Percentiles rank a stretch among this genome's conserved stretches.
Conservation (phyloP, 106 monocot genomes). For the Allium cepa region DNA sequence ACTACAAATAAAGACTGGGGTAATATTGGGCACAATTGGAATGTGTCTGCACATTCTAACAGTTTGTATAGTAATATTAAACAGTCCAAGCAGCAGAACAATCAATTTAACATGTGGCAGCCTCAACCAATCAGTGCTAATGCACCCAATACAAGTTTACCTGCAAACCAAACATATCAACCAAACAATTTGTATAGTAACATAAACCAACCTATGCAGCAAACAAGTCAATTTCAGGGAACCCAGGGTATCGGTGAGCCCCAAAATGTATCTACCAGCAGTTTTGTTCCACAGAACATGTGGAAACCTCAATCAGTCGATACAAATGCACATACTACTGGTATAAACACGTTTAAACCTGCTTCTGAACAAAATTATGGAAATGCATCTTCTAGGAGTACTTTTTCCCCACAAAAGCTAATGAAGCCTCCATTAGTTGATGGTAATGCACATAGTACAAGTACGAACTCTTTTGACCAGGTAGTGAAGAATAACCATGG, state of each 20-base stretch:
- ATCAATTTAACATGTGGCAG: too few relatives aligned
- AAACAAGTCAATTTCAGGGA: background rate
- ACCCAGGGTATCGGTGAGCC: constrained; percentile 10
- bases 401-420: constrained; percentile 13
- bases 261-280: constrained; percentile 17
- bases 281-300: constrained; percentile 14
- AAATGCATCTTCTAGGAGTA: constrained; percentile 3
- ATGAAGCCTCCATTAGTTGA: constrained; percentile 29
- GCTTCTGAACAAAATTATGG: constrained; percentile 11
- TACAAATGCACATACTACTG: constrained; percentile 13
- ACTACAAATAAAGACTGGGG: background rate
- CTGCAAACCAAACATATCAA: background rate
- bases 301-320: constrained; percentile 31
- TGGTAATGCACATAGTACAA: constrained; percentile 11
- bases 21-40: constrained; percentile 18
- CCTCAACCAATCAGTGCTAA: too few relatives aligned
- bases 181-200: background rate
- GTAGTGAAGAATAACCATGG: constrained; percentile 11
- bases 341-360: constrained; percentile 22
- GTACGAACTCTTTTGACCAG: constrained; percentile 20
- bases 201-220: background rate
- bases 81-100: too few relatives aligned
- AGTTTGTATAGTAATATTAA: constrained; percentile 1
- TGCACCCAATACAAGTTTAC: too few relatives aligned
- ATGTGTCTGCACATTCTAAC: constrained; percentile 12